A percentile compares a stretch with the other conserved stretches of the same genome.
These are phyloP conservation scores for Excoecaria agallocha DNA, from an alignment of 345 rosid genomes.

Conservation along the genomic window DNA sequence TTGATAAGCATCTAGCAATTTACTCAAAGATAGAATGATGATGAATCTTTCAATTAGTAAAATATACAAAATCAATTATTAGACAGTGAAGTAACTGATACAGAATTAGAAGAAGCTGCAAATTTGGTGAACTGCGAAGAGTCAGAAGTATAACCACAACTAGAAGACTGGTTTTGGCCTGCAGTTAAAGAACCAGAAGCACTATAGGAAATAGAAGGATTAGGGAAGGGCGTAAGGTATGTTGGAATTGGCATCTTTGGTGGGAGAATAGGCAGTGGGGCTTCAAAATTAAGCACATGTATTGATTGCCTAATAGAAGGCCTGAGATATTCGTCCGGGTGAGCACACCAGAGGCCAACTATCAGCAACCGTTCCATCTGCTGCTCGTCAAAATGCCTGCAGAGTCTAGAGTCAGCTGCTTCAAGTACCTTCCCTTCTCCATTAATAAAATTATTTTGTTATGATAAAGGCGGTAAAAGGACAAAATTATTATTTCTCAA, in stretches of 20 bases:
- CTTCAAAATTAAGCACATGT: slow-evolving; percentile 21
- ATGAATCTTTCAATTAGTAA: no score
- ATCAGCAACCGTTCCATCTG: slow-evolving; percentile 17
- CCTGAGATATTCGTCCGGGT: slow-evolving; percentile 15
- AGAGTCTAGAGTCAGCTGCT: slow-evolving; percentile 14
- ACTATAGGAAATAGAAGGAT: background rate
- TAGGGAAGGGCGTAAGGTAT: slow-evolving; percentile 12
- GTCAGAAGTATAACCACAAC: background rate
- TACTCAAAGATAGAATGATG: background rate
- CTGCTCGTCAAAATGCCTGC: slow-evolving; percentile 10
- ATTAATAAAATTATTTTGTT: no score
- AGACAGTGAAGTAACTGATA: background rate
- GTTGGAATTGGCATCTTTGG: slow-evolving; percentile 17
- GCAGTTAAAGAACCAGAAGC: background rate
- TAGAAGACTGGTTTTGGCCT: background rate
- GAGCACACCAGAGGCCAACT: slow-evolving; percentile 24
- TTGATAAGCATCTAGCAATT: background rate
- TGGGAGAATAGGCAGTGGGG: slow-evolving; percentile 25
- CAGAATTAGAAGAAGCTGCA: background rate
- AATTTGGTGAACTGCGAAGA: background rate
- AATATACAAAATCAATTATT: background rate
- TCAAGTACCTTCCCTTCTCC: slow-evolving; percentile 19
- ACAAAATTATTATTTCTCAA: no score
- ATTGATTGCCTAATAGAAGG: slow-evolving; percentile 26
- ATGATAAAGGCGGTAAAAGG: no score